phyloP scores from a whole-genome alignment of 768 basidiomycete genomes.

The Lentinus brumalis region DNA sequence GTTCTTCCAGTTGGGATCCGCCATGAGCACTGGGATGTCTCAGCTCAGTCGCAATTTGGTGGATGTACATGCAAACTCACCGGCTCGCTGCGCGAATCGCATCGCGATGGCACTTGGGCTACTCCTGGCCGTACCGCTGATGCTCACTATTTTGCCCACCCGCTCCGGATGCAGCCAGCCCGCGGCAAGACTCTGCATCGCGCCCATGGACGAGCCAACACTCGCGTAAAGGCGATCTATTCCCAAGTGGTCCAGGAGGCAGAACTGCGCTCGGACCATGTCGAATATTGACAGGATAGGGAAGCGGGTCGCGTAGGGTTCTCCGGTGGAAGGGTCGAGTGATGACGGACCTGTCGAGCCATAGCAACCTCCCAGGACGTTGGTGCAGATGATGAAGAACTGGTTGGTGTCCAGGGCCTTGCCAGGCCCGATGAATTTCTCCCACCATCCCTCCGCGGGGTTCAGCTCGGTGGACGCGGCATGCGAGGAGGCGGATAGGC shows the following conservation, averaged over 20 bases:
- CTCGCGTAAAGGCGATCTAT: conserved; percentile 88
- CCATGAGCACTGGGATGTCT: conserved; percentile 83
- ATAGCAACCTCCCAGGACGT: conserved; percentile 96
- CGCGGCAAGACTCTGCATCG: conserved; percentile 96
- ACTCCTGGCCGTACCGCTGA: conserved; percentile 92
- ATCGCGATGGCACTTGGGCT: conserved; percentile 92
- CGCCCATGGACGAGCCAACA: conserved; percentile 96
- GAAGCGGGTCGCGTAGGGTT: conserved; percentile 87
- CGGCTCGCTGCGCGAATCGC: conserved; percentile 95
- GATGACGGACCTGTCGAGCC: conserved; percentile 96
- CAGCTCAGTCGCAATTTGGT: no score
- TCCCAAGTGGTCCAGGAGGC: conserved; percentile 79
- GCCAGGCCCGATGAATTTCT: conserved; percentile 95
- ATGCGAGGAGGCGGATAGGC: conserved; percentile 94
- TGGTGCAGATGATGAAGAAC: conserved; percentile 94
- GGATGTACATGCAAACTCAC: no score
- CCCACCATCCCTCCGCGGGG: conserved; percentile 94
- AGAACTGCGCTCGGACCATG: conserved; percentile 94
- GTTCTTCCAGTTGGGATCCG: conserved; percentile 99
- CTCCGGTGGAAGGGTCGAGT: conserved; percentile 63
- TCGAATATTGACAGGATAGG: conserved; percentile 94
- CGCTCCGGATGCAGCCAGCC: conserved; percentile 90
- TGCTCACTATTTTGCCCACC: conserved; percentile 88
- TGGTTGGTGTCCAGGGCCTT: conserved; percentile 90
- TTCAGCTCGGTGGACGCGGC: conserved; percentile 82